phyloP scores from a whole-genome alignment of 2,329 filamentous ascomycete species.

The Penicillium sp. region DNA sequence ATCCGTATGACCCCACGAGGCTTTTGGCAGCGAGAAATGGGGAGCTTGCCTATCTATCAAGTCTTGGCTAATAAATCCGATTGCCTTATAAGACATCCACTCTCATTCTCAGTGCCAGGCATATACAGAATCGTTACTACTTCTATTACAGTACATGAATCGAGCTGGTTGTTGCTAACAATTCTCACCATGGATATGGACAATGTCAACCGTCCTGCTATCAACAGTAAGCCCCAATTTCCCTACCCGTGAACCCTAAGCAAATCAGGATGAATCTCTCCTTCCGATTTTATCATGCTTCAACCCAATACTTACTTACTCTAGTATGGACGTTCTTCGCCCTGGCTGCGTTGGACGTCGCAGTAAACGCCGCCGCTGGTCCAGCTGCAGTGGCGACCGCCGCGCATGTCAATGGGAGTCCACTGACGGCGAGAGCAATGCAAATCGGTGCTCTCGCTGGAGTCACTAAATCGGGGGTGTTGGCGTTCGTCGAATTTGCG shows the following conservation, averaged over 20 bases:
- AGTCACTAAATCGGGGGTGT: constrained; percentile 17
- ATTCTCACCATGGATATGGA: constrained; percentile 4
- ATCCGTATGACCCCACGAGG: background rate
- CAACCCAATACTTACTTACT: background rate
- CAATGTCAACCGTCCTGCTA: constrained; percentile 4
- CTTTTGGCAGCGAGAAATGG: background rate
- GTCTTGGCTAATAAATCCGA: background rate
- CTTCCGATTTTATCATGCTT: background rate
- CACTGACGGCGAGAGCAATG: constrained; percentile 15
- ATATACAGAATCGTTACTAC: background rate
- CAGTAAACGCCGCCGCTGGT: constrained; percentile 17
- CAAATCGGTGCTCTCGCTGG: constrained; percentile 16
- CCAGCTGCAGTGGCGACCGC: constrained; percentile 21
- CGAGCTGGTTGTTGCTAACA: background rate
- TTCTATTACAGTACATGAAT: background rate
- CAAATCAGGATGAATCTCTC: background rate
- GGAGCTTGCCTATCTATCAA: background rate
- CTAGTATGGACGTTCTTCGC: constrained; percentile 19
- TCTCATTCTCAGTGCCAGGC: background rate
- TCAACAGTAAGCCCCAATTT: constrained; percentile 10
- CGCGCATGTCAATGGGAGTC: constrained; percentile 14
- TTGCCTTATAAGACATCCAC: background rate
- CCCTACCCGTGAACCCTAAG: no score
- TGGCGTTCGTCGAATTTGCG: constrained; percentile 17
- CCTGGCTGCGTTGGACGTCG: constrained; percentile 17